A percentile compares a stretch with the other conserved stretches of the same genome.
Evolutionary conservation across 768 basidiomycete genomes (phyloP).

Genomic region (Erythrobasidium yunnanense): DNA sequence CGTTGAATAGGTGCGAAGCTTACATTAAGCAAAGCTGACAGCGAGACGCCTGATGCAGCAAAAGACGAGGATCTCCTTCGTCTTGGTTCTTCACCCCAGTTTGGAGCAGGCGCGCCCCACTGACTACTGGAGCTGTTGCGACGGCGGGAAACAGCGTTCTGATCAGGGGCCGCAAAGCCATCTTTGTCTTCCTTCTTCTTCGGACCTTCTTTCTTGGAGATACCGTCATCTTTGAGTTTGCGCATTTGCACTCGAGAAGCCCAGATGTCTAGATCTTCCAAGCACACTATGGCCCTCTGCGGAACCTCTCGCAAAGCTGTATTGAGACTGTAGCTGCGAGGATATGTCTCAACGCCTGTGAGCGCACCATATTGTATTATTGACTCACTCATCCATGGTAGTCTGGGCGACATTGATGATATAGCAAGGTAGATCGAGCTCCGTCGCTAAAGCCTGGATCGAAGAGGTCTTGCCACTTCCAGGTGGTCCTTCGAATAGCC

Average conservation of each 20-base stretch:
- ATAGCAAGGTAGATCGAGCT: slow-evolving; percentile 4
- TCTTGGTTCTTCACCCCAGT: no score
- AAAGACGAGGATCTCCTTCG: no score
- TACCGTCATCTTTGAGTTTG: neutral
- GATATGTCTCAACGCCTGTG: neutral
- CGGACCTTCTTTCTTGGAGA: neutral
- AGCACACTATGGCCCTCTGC: neutral
- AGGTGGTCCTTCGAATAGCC: slow-evolving; percentile 1
- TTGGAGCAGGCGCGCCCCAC: no score
- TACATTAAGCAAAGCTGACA: neutral
- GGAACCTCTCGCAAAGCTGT: neutral
- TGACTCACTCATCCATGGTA: neutral
- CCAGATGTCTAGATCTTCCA: slow-evolving; percentile 3
- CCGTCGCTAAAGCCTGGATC: slow-evolving; percentile 12
- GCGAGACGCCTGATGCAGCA: neutral
- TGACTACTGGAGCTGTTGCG: no score
- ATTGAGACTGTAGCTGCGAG: neutral
- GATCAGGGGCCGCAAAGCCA: no score
- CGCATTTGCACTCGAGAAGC: neutral
- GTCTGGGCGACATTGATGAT: neutral
- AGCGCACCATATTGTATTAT: neutral
- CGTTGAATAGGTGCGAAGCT: neutral
- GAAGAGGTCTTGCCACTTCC: slow-evolving; percentile 14
- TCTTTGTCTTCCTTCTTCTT: no score
- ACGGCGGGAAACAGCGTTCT: no score